These are phyloP conservation scores for Volvox carteri DNA, from an alignment of 163 green algal genomes.

Conservation along the genomic window DNA sequence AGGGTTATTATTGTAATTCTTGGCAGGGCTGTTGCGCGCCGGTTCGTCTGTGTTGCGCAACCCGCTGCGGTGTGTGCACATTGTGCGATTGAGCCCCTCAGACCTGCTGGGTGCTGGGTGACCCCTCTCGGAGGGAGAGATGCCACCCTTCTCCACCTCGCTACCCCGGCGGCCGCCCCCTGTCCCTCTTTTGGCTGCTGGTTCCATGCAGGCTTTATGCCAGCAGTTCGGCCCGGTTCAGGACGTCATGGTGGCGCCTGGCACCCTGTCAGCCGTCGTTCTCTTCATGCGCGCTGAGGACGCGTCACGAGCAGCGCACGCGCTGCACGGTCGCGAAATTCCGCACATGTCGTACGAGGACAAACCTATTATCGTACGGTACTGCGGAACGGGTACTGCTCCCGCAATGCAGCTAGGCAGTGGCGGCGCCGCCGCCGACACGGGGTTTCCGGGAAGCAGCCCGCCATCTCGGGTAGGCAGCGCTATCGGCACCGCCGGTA, in stretches of 20 bases:
- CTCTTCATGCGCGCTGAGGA: constrained; percentile 26
- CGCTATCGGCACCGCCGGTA: background rate
- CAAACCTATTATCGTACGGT: constrained; percentile 39
- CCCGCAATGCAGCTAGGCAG: too few species aligned
- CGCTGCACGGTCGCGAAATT: constrained; percentile 41
- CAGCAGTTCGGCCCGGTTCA: constrained; percentile 43
- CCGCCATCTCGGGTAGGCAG: background rate
- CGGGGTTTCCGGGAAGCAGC: background rate
- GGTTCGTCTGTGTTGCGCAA: too few species aligned
- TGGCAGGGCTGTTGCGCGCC: too few species aligned
- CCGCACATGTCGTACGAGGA: constrained; percentile 39
- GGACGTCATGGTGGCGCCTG: constrained; percentile 18
- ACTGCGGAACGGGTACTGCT: too few species aligned
- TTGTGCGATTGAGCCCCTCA: too few species aligned
- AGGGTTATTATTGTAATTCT: too few species aligned
- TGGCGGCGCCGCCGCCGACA: background rate
- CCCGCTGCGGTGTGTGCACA: too few species aligned
- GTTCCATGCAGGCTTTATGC: constrained; percentile 45
- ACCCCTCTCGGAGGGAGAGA: too few species aligned
- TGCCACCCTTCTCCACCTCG: too few species aligned
- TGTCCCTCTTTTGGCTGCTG: too few species aligned
- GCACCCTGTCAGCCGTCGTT: constrained; percentile 35
- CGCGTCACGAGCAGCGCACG: constrained; percentile 30
- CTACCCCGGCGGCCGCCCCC: too few species aligned
- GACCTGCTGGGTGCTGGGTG: too few species aligned